A percentile compares a stretch with the other conserved stretches of the same genome.
Evolutionary conservation across 2,329 filamentous ascomycete genomes (phyloP).

Genomic region (Aphanoascus verrucosus): DNA sequence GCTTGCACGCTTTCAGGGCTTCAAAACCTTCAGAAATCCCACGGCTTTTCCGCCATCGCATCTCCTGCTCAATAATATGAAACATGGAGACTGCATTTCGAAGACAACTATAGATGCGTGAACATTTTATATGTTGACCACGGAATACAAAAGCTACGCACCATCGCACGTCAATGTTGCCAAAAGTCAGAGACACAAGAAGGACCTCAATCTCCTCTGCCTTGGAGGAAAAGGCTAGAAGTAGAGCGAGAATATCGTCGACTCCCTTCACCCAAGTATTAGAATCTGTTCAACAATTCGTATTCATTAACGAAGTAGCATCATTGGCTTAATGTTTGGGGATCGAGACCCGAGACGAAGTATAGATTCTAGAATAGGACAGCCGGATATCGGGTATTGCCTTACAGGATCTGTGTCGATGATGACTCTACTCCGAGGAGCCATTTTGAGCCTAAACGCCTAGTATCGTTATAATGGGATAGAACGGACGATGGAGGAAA

Average conservation of each 20-base stretch:
- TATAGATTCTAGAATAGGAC: background rate
- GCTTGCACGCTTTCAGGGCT: constrained; percentile 60
- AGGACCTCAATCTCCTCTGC: constrained; percentile 76
- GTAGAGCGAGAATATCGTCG: constrained; percentile 80
- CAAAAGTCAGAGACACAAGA: constrained; percentile 82
- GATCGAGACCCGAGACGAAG: too few relatives aligned
- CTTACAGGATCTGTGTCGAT: constrained; percentile 89
- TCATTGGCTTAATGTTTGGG: background rate
- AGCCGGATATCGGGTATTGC: background rate
- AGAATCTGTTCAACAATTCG: background rate
- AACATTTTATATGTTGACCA: background rate
- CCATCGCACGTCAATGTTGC: constrained; percentile 82
- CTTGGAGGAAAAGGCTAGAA: constrained; percentile 71
- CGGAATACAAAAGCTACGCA: background rate
- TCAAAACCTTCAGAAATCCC: constrained; percentile 62
- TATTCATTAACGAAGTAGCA: background rate
- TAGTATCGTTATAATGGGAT: background rate
- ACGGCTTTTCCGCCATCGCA: constrained; percentile 64
- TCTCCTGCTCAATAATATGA: constrained; percentile 80
- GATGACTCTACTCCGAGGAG: constrained; percentile 66
- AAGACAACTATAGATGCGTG: constrained; percentile 51
- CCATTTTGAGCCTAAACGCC: constrained; percentile 40
- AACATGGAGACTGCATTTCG: constrained; percentile 85
- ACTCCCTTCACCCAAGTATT: constrained; percentile 46
- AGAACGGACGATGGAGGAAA: background rate